A percentile compares a stretch with the other conserved stretches of the same genome.
Evolutionary conservation across 768 basidiomycete genomes (phyloP).

Genomic region (Gyrodon lividus): DNA sequence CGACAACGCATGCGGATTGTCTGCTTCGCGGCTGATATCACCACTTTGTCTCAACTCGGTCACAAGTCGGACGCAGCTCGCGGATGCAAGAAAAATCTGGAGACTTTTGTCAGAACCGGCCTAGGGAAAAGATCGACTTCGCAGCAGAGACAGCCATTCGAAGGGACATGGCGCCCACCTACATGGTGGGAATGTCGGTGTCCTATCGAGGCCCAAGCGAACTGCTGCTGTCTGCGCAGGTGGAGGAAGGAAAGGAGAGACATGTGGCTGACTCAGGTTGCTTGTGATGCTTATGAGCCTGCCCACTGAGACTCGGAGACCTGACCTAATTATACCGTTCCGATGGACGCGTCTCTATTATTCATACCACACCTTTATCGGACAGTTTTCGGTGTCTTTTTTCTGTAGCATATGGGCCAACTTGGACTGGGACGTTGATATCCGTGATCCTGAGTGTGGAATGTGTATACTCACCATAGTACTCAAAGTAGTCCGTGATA

Average conservation of each 20-base stretch:
- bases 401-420: neutral
- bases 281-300: slow-evolving; percentile 46
- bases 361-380: neutral
- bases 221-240: slow-evolving; percentile 28
- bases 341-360: slow-evolving; percentile 8
- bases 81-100: slow-evolving; percentile 2
- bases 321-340: neutral
- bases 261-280: slow-evolving; percentile 47
- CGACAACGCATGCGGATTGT: slow-evolving; percentile 54
- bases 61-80: slow-evolving; percentile 17
- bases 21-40: slow-evolving; percentile 45
- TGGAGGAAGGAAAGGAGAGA: slow-evolving; percentile 43
- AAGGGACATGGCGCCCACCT: slow-evolving; percentile 36
- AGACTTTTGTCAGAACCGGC: slow-evolving; percentile 5
- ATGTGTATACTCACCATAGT: too few species aligned
- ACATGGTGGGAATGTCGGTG: slow-evolving; percentile 35
- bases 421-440: slow-evolving; percentile 2
- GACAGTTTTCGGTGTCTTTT: slow-evolving; percentile 12
- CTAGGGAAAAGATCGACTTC: slow-evolving; percentile 7
- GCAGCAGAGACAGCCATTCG: slow-evolving; percentile 17
- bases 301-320: slow-evolving; percentile 4
- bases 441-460: too few species aligned
- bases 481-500: too few species aligned
- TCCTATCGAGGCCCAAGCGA: slow-evolving; percentile 20
- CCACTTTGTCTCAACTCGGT: slow-evolving; percentile 43